phyloP scores from a whole-genome alignment of 2,329 filamentous ascomycete genomes.

The Alternaria brassicicola region DNA sequence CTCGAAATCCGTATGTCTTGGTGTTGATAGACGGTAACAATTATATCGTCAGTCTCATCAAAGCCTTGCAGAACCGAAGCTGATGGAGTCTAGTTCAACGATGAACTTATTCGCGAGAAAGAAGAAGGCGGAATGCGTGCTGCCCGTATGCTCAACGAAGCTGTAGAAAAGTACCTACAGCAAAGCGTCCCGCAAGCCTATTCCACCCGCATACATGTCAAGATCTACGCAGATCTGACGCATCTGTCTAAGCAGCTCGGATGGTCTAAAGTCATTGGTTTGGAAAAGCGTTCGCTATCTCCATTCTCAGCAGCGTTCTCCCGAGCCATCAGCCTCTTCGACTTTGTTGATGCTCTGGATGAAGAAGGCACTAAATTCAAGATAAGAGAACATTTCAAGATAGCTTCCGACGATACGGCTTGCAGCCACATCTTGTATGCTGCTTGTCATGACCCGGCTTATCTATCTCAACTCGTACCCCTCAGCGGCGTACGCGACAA shows the following conservation, averaged over 20 bases:
- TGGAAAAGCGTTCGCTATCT: constrained; percentile 62
- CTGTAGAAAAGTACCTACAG: constrained; percentile 51
- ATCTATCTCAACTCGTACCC: constrained; percentile 62
- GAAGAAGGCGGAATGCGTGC: constrained; percentile 63
- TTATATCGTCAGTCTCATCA: constrained; percentile 50
- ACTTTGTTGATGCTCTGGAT: constrained; percentile 67
- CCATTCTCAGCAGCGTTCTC: constrained; percentile 65
- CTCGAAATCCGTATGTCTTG: constrained; percentile 63
- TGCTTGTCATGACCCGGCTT: constrained; percentile 66
- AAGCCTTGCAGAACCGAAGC: background rate
- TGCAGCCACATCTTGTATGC: constrained; percentile 70
- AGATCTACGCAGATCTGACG: constrained; percentile 63
- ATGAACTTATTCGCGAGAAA: constrained; percentile 55
- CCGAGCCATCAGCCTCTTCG: constrained; percentile 62
- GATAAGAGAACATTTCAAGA: constrained; percentile 56
- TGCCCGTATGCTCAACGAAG: constrained; percentile 60
- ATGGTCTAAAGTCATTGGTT: constrained; percentile 56
- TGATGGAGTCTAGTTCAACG: constrained; percentile 52
- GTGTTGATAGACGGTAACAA: constrained; percentile 68
- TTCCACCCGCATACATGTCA: constrained; percentile 61
- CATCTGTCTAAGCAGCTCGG: constrained; percentile 59
- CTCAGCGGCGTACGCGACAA: constrained; percentile 57
- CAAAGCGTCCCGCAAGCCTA: constrained; percentile 42
- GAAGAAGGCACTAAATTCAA: constrained; percentile 67
- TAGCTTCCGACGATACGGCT: constrained; percentile 64